Evolutionary conservation across 371 early-diverging fungal genomes (phyloP).

Genomic region (Mortierella sp.): DNA sequence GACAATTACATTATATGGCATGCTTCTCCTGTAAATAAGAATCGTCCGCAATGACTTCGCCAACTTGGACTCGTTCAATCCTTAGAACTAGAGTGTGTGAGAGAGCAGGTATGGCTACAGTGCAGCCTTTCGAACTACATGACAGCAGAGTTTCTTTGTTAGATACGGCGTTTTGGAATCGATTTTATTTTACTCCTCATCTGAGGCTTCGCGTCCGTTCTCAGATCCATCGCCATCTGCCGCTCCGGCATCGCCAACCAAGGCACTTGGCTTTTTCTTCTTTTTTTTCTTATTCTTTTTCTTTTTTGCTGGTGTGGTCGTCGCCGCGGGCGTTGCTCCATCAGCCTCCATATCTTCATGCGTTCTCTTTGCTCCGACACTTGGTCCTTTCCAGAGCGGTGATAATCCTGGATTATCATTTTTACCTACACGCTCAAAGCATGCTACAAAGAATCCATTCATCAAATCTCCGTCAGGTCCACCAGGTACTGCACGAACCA

Average conservation of each 20-base stretch:
- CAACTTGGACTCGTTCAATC: too few species aligned
- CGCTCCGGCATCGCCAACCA: neutral
- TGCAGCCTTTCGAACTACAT: too few species aligned
- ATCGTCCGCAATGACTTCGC: too few species aligned
- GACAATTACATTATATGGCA: too few species aligned
- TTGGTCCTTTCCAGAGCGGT: constrained; percentile 38
- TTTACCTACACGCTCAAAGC: constrained; percentile 71
- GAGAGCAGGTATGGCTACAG: too few species aligned
- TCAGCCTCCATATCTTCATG: constrained; percentile 19
- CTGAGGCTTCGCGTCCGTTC: neutral
- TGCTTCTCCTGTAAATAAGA: too few species aligned
- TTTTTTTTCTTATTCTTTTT: constrained; percentile 56
- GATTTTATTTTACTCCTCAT: constrained; percentile 9
- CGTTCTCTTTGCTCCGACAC: constrained; percentile 30
- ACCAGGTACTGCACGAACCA: constrained; percentile 78
- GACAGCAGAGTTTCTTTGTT: too few species aligned
- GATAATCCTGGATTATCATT: constrained; percentile 45
- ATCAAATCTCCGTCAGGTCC: constrained; percentile 71
- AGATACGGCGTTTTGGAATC: neutral
- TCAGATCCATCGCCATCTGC: constrained; percentile 13
- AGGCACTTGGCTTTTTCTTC: constrained; percentile 7
- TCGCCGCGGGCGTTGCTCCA: neutral
- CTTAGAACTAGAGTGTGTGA: too few species aligned
- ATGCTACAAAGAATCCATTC: constrained; percentile 91
- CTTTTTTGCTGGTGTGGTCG: constrained; percentile 28